phyloP scores from a whole-genome alignment of 306 rosid genomes.

The Quillaja saponaria region DNA sequence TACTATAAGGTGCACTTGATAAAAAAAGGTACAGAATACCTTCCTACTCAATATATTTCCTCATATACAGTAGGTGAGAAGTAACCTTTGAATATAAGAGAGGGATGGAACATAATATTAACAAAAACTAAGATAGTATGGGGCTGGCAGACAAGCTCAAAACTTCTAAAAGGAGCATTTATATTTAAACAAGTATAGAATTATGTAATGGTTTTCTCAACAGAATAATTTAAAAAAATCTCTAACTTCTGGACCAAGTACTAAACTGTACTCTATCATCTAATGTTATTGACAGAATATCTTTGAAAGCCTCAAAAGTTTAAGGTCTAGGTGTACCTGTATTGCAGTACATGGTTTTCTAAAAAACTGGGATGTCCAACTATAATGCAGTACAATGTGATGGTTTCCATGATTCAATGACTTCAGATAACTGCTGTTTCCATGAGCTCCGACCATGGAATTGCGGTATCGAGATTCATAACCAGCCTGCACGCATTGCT shows the following conservation, averaged over 20 bases:
- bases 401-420: constrained; percentile 20
- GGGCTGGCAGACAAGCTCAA: too few species aligned
- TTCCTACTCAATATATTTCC: too few species aligned
- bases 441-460: constrained; percentile 49
- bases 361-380: constrained; percentile 25
- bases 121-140: too few species aligned
- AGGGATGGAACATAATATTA: too few species aligned
- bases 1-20: constrained; percentile 6
- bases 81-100: neutral
- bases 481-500: constrained; percentile 30
- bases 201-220: neutral
- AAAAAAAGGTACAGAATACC: too few species aligned
- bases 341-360: constrained; percentile 7
- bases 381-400: neutral
- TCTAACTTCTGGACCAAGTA: constrained; percentile 20
- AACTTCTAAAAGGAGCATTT: too few species aligned
- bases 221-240: too few species aligned
- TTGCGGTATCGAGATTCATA: constrained; percentile 59
- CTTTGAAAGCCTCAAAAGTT: constrained; percentile 26
- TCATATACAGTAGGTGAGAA: too few species aligned
- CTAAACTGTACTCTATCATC: neutral
- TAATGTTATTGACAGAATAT: constrained; percentile 21
- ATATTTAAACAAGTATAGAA: neutral
- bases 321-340: neutral
- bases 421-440: constrained; percentile 43